Evolutionary conservation across 2,329 filamentous ascomycete species (phyloP).

Genomic region (Ophiosphaerella narmari): DNA sequence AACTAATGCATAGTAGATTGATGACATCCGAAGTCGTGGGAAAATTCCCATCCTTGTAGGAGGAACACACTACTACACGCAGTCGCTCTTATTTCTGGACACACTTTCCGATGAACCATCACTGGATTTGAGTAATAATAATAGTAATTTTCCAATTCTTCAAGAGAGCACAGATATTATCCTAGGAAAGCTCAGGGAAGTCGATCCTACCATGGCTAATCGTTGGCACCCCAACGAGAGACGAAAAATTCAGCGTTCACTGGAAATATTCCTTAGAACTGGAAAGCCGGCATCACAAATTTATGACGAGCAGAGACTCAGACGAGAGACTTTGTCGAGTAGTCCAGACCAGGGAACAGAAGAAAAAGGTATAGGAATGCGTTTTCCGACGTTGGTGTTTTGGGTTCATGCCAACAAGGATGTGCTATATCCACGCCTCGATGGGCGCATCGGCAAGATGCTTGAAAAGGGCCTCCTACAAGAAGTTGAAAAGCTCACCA

Average conservation of each 20-base stretch:
- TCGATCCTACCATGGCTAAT: conserved; percentile 87
- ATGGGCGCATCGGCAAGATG: conserved; percentile 85
- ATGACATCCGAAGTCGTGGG: conserved; percentile 76
- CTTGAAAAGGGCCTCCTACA: conserved; percentile 66
- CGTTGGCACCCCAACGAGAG: conserved; percentile 93
- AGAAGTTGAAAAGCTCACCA: conserved; percentile 62
- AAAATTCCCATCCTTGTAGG: conserved; percentile 89
- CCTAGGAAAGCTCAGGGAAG: conserved; percentile 71
- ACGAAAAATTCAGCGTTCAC: conserved; percentile 84
- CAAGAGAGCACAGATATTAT: conserved; percentile 73
- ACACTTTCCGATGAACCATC: conserved; percentile 60
- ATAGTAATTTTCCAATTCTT: conserved; percentile 67
- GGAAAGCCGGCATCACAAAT: conserved; percentile 82
- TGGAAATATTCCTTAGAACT: conserved; percentile 87
- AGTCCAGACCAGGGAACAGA: neutral
- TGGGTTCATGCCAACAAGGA: conserved; percentile 83
- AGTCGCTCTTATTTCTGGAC: conserved; percentile 82
- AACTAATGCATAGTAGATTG: conserved; percentile 56
- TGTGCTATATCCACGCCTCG: conserved; percentile 70
- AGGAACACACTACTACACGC: conserved; percentile 94
- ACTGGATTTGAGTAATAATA: conserved; percentile 31
- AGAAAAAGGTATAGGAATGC: conserved; percentile 37
- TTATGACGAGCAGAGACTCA: conserved; percentile 72
- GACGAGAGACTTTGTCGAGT: conserved; percentile 37
- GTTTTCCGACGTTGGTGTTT: conserved; percentile 70